Evolutionary conservation across 148 eudicot species (phyloP).

Genomic region (Diospyros kaki): DNA sequence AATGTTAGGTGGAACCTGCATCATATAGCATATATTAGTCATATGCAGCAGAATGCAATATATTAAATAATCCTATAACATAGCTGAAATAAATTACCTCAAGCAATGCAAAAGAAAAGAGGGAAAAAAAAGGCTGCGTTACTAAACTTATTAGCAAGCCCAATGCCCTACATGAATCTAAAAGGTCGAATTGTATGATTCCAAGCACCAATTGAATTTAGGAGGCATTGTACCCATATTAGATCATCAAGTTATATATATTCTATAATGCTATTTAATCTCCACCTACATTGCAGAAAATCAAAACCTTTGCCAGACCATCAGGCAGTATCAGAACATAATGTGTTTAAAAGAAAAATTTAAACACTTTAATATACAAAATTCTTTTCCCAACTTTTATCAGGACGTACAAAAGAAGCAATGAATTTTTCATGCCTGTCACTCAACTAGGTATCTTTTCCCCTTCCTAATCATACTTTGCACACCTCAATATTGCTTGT

Average conservation of each 20-base stretch:
- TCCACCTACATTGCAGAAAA: background rate
- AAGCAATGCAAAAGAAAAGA: background rate
- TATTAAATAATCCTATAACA: background rate
- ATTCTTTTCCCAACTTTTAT: background rate
- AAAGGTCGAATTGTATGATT: background rate
- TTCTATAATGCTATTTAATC: background rate
- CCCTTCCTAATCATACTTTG: background rate
- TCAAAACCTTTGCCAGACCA: background rate
- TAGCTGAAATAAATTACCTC: background rate
- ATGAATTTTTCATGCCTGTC: background rate
- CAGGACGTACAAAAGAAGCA: background rate
- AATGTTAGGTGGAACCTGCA: constrained; percentile 87
- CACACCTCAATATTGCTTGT: background rate
- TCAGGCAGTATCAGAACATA: background rate
- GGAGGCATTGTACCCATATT: background rate
- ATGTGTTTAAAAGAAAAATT: background rate
- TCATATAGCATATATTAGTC: constrained; percentile 11
- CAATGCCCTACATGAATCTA: background rate
- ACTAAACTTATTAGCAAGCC: constrained; percentile 5
- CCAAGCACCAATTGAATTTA: background rate
- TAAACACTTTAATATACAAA: background rate
- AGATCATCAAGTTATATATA: background rate
- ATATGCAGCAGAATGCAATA: background rate
- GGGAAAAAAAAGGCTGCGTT: too few species aligned
- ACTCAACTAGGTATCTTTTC: background rate